A percentile compares a stretch with the other conserved stretches of the same genome.
phyloP scores from a whole-genome alignment of 176 grass and related monocot species.

The Oryza glaberrima region DNA sequence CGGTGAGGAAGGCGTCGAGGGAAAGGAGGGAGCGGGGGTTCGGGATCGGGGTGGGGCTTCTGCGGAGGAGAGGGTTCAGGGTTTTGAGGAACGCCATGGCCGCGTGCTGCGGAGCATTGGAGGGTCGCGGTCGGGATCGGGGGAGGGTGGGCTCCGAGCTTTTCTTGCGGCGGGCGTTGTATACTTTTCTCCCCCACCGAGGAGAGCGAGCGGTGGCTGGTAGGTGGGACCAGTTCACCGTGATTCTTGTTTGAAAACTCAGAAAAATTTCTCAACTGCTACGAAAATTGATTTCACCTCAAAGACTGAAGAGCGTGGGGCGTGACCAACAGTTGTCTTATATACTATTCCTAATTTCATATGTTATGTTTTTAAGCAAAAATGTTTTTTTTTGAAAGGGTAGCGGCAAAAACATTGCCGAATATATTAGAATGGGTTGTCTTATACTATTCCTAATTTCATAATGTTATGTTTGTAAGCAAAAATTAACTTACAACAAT shows the following conservation, averaged over 20 bases:
- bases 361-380: no score
- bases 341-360: no score
- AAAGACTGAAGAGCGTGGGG: no score
- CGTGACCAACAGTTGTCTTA: no score
- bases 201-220: neutral
- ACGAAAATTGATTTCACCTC: neutral
- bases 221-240: neutral
- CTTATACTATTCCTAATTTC: no score
- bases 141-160: neutral
- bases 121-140: slow-evolving; percentile 9
- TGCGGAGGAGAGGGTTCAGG: slow-evolving; percentile 65
- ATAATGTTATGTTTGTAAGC: no score
- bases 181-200: neutral
- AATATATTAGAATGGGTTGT: no score
- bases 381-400: no score
- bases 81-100: slow-evolving; percentile 73
- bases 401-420: no score
- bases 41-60: slow-evolving; percentile 40
- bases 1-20: slow-evolving; percentile 32
- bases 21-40: slow-evolving; percentile 32
- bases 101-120: slow-evolving; percentile 30
- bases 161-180: slow-evolving; percentile 42
- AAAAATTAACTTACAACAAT: no score
- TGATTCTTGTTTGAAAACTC: neutral
- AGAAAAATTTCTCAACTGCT: neutral